These are phyloP conservation scores for Coniochaeta sp. DNA, from an alignment of 2,329 filamentous ascomycete genomes.

Conservation along the genomic window DNA sequence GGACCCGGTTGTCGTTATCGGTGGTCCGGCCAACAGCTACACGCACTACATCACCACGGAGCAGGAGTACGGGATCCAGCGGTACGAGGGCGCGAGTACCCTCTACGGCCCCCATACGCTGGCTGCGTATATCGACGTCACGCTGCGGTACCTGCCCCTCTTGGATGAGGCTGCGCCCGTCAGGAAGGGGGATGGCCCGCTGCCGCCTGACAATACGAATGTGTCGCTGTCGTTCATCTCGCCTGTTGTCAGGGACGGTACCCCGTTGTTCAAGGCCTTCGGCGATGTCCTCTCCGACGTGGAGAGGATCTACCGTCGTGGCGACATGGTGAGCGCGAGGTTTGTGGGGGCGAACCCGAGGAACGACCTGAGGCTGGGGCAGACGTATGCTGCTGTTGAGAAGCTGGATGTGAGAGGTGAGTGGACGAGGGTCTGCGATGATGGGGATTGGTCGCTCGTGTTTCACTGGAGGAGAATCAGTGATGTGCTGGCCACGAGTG, in stretches of 20 bases:
- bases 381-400: slow-evolving; percentile 73
- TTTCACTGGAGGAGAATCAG: slow-evolving; percentile 73
- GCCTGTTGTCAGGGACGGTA: slow-evolving; percentile 65
- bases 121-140: slow-evolving; percentile 81
- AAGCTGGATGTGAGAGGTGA: slow-evolving; percentile 34
- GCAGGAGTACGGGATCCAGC: slow-evolving; percentile 75
- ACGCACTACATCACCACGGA: slow-evolving; percentile 74
- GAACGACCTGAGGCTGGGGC: slow-evolving; percentile 74
- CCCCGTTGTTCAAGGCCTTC: slow-evolving; percentile 59
- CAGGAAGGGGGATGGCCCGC: slow-evolving; percentile 41
- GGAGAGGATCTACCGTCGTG: slow-evolving; percentile 45
- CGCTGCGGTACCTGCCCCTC: slow-evolving; percentile 62
- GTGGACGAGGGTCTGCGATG: slow-evolving; percentile 64
- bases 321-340: slow-evolving; percentile 53
- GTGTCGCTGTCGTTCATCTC: slow-evolving; percentile 74
- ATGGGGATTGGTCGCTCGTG: slow-evolving; percentile 76
- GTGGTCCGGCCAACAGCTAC: slow-evolving; percentile 86
- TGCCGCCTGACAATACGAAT: slow-evolving; percentile 71
- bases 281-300: slow-evolving; percentile 57
- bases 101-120: slow-evolving; percentile 79
- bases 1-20: slow-evolving; percentile 67
- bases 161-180: slow-evolving; percentile 43
- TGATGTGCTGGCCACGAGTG: slow-evolving; percentile 62
- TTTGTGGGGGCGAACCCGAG: slow-evolving; percentile 88
- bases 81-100: slow-evolving; percentile 92